phyloP scores from a whole-genome alignment of 2,329 filamentous ascomycete genomes.

The Dactylella cylindrospora region DNA sequence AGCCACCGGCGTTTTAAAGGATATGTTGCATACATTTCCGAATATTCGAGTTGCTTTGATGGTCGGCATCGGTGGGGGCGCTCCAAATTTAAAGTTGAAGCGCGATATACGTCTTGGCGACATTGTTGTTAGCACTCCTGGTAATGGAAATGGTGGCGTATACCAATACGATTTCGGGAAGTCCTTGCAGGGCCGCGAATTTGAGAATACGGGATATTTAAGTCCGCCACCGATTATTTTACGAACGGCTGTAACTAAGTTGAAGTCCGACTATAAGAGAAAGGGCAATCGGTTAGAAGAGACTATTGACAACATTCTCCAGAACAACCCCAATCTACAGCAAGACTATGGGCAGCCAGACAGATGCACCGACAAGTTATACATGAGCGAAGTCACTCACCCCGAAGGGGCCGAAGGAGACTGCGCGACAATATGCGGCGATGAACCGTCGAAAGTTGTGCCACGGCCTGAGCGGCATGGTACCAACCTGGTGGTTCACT shows the following conservation, averaged over 20 bases:
- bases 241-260: constrained; percentile 1
- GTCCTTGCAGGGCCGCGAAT: constrained; percentile 3
- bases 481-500: not conserved
- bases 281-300: not conserved
- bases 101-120: constrained; percentile 31
- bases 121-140: constrained; percentile 14
- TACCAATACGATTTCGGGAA: constrained; percentile 38
- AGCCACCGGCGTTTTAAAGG: constrained; percentile 10
- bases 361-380: not conserved
- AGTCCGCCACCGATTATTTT: constrained; percentile 10
- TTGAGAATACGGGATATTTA: constrained; percentile 4
- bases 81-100: constrained; percentile 27
- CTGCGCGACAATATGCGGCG: not conserved
- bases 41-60: constrained; percentile 11
- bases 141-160: constrained; percentile 7
- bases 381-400: not conserved
- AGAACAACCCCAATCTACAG: not conserved
- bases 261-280: not conserved
- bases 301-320: not conserved
- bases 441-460: not conserved
- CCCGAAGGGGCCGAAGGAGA: not conserved
- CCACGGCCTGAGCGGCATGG: not conserved
- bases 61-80: constrained; percentile 19
- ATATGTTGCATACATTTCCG: constrained; percentile 15
- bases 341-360: not conserved